Base-by-base conservation (phyloP, 2,329 filamentous ascomycete species). In the Tolypocladium pustulatum region DNA sequence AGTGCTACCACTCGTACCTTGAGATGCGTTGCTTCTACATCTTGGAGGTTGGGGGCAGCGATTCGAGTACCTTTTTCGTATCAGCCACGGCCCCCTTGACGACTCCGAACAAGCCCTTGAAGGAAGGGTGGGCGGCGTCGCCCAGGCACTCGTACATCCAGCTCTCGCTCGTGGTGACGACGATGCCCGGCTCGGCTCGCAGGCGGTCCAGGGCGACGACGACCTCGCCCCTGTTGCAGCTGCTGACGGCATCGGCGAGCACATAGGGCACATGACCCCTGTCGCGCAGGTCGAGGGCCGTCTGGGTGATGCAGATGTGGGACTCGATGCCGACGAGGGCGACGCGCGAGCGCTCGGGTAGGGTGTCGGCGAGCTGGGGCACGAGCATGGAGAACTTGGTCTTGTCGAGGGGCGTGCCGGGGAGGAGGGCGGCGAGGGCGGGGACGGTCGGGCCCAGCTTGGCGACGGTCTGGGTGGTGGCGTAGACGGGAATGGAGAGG, bases 291-390 rank as follows among this genome's bases (percentile, higher is more conserved):
- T 97, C 93, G 49, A 97, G 79, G 20, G 90, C 85, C 49, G 93
- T 97, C 79, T 97, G 93, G 61, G 90, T 92, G 36, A 97, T 86
- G 78, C 93, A 97, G 70, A 97, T 94, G 75, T 97, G 93, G 46
- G 85, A 84, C 75, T 97, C 93, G 69, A 97, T 96, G 41, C 93
- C 93, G 20, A 96, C 87, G 62, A 97, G 84, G 58, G 90, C 87
- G 57, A 91, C 81, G 66, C 87, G 81, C 27, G 82, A 75, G 0
- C 69, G 69, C 0, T 72, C 66, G 1, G 68, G 61, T 25, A 74
- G 65, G 53, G 66, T 38, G 62, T 65, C 62, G 32, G 79, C 75
- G 51, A 96, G 76, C 43, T 86, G 79, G 0, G 90, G 88, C 2
- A 88, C 84, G 71, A 85, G 81, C 92, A 97, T 97, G 69, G 86